Percentiles rank a stretch among this genome's conserved stretches.
phyloP scores from a whole-genome alignment of 2,329 filamentous ascomycete species.

The Fusarium algeriense region DNA sequence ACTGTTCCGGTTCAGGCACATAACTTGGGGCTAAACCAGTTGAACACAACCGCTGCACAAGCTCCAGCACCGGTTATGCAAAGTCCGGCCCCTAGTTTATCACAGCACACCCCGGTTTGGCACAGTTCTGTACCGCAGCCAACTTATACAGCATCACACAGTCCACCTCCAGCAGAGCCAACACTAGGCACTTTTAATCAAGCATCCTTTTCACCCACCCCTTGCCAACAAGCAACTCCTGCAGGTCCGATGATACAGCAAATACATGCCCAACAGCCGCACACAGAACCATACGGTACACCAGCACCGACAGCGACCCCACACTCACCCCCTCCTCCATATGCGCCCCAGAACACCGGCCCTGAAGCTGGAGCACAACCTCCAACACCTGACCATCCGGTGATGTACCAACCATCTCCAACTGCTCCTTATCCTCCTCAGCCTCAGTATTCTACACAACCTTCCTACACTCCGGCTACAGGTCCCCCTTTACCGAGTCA shows the following conservation, averaged over 20 bases:
- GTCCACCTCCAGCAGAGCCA: slow-evolving; percentile 12
- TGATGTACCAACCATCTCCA: slow-evolving; percentile 28
- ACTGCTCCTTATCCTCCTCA: slow-evolving; percentile 35
- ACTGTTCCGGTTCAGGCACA: slow-evolving; percentile 25
- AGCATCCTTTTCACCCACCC: background rate
- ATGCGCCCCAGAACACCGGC: slow-evolving; percentile 29
- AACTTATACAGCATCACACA: slow-evolving; percentile 14
- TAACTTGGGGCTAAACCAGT: slow-evolving; percentile 21
- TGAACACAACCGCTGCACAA: slow-evolving; percentile 9
- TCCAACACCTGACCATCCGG: slow-evolving; percentile 23
- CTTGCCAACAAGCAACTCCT: slow-evolving; percentile 26
- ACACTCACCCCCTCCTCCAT: slow-evolving; percentile 44
- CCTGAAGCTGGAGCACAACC: slow-evolving; percentile 29
- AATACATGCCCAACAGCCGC: slow-evolving; percentile 22
- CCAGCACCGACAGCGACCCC: slow-evolving; percentile 14
- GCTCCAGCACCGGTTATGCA: slow-evolving; percentile 3
- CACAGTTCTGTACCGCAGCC: slow-evolving; percentile 37
- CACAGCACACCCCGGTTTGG: slow-evolving; percentile 13
- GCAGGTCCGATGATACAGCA: slow-evolving; percentile 15
- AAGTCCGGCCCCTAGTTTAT: slow-evolving; percentile 8
- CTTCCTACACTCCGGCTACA: slow-evolving; percentile 34
- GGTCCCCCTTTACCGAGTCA: slow-evolving; percentile 25
- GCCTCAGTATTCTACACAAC: slow-evolving; percentile 40
- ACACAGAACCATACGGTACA: slow-evolving; percentile 12
- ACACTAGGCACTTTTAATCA: background rate